Evolutionary conservation across 2,329 filamentous ascomycete genomes (phyloP), one percentile per base, ranked within the genome.

Genomic region (Penicillium sp.): DNA sequence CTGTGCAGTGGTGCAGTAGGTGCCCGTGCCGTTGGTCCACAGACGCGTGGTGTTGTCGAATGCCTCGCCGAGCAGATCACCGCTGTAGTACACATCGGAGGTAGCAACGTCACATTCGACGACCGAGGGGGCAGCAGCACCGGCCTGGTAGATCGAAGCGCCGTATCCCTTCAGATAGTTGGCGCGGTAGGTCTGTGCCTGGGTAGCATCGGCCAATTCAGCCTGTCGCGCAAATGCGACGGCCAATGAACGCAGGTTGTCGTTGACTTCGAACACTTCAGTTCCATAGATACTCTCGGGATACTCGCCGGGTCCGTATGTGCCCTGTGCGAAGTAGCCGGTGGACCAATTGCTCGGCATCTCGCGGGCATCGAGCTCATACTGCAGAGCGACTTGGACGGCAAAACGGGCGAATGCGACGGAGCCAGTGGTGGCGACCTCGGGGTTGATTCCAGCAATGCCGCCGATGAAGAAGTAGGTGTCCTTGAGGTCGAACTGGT

Each of bases 361-460:
- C 59, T 90, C 87, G 33, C 88, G 81, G 1, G 82, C 74, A 63
- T 91, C 88, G 59, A 91, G 83, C 70, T 91, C 88, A 62, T 90
- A 89, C 69, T 91, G 88, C 53, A 91, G 75, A 0, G 85, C 87
- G 2, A 90, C 87, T 66, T 91, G 89, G 5, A 91, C 80, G 0
- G 87, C 83, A 65, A 85, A 92, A 21, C 83, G 81, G 38, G 85
- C 81, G 54, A 92, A 83, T 1, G 86, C 85, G 0, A 89, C 87
- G 42, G 81, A 81, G 46, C 82, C 83, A 4, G 88, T 77, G 0
- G 88, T 90, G 21, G 80, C 84, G 24, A 83, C 72, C 59, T 85
- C 82, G 0, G 88, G 89, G 68, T 84, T 90, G 45, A 90, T 79
- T n/a, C 89, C 88, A 1, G 84, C 88, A 60, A 92, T 91, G 2